Percentiles rank a stretch among this genome's conserved stretches.
phyloP scores from a whole-genome alignment of 148 eudicot genomes.

The Silene conica region DNA sequence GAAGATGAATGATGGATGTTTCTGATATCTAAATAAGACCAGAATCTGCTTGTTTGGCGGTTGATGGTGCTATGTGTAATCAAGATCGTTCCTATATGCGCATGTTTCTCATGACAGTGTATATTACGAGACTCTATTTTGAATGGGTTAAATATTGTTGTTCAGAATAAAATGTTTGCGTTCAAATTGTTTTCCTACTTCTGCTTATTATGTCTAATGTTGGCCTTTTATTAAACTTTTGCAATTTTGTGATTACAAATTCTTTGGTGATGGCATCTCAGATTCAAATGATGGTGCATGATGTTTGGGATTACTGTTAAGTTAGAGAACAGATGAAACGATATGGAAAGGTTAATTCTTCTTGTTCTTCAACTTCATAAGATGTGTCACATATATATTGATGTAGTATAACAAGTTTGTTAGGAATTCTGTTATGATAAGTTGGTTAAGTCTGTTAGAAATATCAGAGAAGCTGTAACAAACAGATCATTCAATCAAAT shows the following conservation, averaged over 20 bases:
- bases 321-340: no score
- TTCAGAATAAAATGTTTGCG: background rate
- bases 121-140: background rate
- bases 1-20: slow-evolving; percentile 18
- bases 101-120: background rate
- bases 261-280: background rate
- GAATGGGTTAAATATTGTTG: background rate
- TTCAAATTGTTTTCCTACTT: no score
- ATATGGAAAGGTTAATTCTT: no score
- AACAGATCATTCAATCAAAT: no score
- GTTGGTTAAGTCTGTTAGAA: no score
- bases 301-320: no score
- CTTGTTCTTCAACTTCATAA: no score
- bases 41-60: background rate
- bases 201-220: background rate
- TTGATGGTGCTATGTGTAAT: background rate
- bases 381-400: no score
- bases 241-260: background rate
- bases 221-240: no score
- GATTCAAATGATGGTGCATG: background rate
- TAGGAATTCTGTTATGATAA: no score
- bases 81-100: background rate
- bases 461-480: no score
- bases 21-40: slow-evolving; percentile 10
- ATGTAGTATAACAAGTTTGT: no score